Percentiles rank a stretch among this genome's conserved stretches.
These are phyloP conservation scores for Emmonsiellopsis sp. DNA, from an alignment of 2,329 filamentous ascomycete species.

Conservation along the genomic window DNA sequence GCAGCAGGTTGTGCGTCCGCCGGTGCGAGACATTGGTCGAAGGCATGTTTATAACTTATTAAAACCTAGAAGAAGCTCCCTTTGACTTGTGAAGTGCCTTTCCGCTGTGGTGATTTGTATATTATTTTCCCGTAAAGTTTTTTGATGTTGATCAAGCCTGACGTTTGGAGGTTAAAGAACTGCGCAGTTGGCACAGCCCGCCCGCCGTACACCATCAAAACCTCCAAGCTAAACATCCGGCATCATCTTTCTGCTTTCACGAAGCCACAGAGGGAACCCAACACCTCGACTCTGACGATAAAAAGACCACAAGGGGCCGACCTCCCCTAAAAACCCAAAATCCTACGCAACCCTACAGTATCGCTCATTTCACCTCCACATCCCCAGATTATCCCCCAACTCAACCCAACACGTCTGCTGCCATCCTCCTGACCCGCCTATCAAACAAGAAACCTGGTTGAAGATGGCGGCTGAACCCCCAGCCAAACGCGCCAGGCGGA, in stretches of 20 bases:
- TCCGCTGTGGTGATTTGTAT: neutral
- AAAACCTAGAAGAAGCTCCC: constrained; percentile 3
- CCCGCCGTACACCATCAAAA: too few species aligned
- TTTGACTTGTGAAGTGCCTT: constrained; percentile 1
- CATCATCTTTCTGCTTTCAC: too few species aligned
- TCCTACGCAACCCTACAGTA: too few species aligned
- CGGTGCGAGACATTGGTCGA: constrained; percentile 47
- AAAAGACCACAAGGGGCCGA: too few species aligned
- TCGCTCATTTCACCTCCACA: neutral
- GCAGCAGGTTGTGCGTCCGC: constrained; percentile 71
- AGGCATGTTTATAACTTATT: constrained; percentile 21
- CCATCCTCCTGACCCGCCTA: neutral
- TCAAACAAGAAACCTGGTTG: neutral
- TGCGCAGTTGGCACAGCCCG: too few species aligned
- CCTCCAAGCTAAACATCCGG: too few species aligned
- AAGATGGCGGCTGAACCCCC: constrained; percentile 43
- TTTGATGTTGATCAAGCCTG: too few species aligned
- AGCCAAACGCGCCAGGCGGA: constrained; percentile 41
- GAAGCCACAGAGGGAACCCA: too few species aligned
- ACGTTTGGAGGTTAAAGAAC: too few species aligned
- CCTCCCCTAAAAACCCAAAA: too few species aligned
- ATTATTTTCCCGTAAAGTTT: constrained; percentile 4
- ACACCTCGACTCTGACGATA: too few species aligned
- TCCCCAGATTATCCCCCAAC: neutral
- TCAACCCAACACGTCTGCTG: neutral